Conservation (phyloP, 345 rosid genomes). For the Eucalyptus victrix region DNA sequence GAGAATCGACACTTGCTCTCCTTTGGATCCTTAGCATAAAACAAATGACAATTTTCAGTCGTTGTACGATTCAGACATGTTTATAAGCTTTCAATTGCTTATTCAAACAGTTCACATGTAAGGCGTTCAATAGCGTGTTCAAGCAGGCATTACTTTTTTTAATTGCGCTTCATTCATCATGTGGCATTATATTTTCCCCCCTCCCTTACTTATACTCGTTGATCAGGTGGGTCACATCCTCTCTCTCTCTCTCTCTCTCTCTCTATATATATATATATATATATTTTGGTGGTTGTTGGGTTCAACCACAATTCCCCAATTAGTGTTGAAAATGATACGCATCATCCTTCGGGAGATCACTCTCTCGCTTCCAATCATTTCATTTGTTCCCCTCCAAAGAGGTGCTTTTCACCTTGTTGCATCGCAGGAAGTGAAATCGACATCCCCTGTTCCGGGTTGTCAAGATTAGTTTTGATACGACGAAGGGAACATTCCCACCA, state of each 20-base stretch:
- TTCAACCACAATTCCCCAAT: background rate
- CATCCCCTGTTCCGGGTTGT: background rate
- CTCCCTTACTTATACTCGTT: background rate
- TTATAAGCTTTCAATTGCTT: background rate
- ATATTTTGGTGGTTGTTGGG: background rate
- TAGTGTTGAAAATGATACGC: background rate
- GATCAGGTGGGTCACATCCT: background rate
- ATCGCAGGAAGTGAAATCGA: background rate
- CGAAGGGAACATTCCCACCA: background rate
- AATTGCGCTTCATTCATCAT: background rate
- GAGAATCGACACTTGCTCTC: background rate
- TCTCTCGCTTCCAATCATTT: background rate
- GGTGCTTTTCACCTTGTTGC: background rate
- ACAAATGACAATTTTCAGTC: background rate
- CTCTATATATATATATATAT: too few relatives aligned
- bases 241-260: too few relatives aligned
- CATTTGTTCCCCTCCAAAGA: background rate
- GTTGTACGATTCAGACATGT: background rate
- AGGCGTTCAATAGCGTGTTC: background rate
- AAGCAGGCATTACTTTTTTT: background rate
- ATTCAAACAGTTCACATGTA: background rate
- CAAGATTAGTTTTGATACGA: background rate
- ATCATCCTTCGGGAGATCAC: background rate
- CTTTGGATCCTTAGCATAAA: background rate
- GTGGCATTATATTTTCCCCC: too few relatives aligned